phyloP scores from a whole-genome alignment of 2,329 filamentous ascomycete genomes.

The Cercospora zeae-maydis region DNA sequence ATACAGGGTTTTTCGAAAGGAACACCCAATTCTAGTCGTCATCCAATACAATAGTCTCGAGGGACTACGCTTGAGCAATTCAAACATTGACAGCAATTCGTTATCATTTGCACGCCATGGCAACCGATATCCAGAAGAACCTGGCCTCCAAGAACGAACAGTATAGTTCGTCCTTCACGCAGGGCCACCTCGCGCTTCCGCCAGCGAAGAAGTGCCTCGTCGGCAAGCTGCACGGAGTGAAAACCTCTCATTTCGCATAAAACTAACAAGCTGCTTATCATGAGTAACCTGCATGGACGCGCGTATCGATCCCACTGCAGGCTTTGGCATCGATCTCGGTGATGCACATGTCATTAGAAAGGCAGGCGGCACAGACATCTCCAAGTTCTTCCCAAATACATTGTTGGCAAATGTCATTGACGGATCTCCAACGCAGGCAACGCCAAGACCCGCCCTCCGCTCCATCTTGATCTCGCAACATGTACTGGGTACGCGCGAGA shows the following conservation, averaged over 20 bases:
- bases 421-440: too few species aligned
- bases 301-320: slow-evolving; percentile 62
- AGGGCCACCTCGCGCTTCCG: slow-evolving; percentile 63
- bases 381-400: too few species aligned
- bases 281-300: slow-evolving; percentile 79
- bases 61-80: not conserved
- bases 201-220: slow-evolving; percentile 67
- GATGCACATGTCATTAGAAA: slow-evolving; percentile 75
- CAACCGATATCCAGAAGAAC: slow-evolving; percentile 52
- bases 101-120: slow-evolving; percentile 32
- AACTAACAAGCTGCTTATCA: not conserved
- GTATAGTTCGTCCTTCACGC: slow-evolving; percentile 59
- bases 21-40: not conserved
- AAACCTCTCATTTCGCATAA: not conserved
- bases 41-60: not conserved
- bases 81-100: not conserved
- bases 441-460: slow-evolving; percentile 65
- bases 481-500: slow-evolving; percentile 70
- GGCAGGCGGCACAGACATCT: slow-evolving; percentile 34
- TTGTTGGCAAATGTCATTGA: too few species aligned
- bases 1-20: not conserved
- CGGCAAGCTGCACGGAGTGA: slow-evolving; percentile 42
- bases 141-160: slow-evolving; percentile 56
- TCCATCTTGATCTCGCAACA: slow-evolving; percentile 77
- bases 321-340: slow-evolving; percentile 67